Evolutionary conservation across 2,329 filamentous ascomycete genomes (phyloP), one percentile per base, ranked within the genome.

Genomic region (Periconia sp.): DNA sequence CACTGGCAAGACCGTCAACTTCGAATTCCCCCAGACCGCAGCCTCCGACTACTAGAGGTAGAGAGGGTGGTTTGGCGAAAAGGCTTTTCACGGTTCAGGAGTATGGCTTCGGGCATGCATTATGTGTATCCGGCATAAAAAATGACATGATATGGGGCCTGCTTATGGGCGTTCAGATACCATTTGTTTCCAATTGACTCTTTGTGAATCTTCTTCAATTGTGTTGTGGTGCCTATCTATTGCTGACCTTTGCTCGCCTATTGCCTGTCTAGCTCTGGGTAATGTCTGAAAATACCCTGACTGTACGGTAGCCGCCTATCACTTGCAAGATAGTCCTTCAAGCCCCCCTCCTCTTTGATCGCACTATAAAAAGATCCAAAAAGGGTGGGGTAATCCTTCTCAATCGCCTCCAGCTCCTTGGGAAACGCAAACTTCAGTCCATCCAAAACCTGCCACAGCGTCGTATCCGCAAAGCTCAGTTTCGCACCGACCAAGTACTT

Each of bases 11-110:
- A 87, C 87, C 77, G 94, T 97, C 78, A 87, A 88, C 81, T 99
- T 99, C 77, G 94, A 99, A 88, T 99, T 99, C 88, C 94, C 94
- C 74, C 90, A 95, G 84, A 85, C 84, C 76, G 83, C 83, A 75
- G 79, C 82, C 74, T 73, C 85, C 69, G 92, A 96, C 77, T 95
- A 90, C 82, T 96, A 94, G 83, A 83, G 74, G 11, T 37, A n/a
- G 33, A n/a, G 33, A 5, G 64, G 61, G 57, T 65, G 23, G 61
- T 60, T 56, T 57, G 61, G 60, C 57, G 62, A 55, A 52, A 48
- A 56, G 50, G 50, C 56, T 63, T n/a, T 37, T 62, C 61, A 67
- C 65, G 63, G 69, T 61, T 68, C 57, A 64, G 71, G 72, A 68
- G 69, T 71, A 62, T 59, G 70, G 70, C 66, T 70, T 72, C 63